These are phyloP conservation scores for Hansenula anomala DNA, from an alignment of 1,139 yeast species.

Conservation along the genomic window DNA sequence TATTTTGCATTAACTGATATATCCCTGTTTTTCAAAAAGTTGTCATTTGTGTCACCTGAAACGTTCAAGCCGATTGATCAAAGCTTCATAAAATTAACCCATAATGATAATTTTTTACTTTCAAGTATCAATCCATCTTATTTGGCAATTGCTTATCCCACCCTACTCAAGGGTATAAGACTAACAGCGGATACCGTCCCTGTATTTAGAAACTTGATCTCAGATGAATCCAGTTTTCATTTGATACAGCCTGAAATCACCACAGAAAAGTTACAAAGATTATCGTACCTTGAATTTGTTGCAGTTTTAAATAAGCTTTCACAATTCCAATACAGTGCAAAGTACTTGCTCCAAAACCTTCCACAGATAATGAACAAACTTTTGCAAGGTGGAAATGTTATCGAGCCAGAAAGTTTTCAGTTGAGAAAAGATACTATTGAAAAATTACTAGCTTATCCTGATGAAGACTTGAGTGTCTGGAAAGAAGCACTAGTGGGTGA, in stretches of 20 bases:
- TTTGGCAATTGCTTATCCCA: conserved; percentile 18
- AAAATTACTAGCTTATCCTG: conserved; percentile 16
- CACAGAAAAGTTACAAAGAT: conserved; percentile 19
- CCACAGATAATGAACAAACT: conserved; percentile 31
- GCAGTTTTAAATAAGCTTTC: conserved; percentile 25
- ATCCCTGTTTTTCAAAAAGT: conserved; percentile 22
- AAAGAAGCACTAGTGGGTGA: conserved; percentile 23
- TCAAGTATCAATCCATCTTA: conserved; percentile 28
- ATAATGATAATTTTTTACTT: conserved; percentile 20
- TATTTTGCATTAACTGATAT: conserved; percentile 24
- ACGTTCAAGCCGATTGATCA: conserved; percentile 21
- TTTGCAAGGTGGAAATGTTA: conserved; percentile 22
- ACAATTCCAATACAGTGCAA: conserved; percentile 19
- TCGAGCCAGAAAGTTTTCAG: conserved; percentile 27
- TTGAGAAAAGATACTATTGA: conserved; percentile 9
- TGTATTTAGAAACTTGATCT: conserved; percentile 24
- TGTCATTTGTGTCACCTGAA: conserved; percentile 22
- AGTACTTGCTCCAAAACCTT: conserved; percentile 20
- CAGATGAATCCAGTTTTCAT: conserved; percentile 19
- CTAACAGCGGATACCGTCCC: conserved; percentile 23
- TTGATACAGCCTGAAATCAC: conserved; percentile 20
- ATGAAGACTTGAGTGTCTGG: conserved; percentile 26
- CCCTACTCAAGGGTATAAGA: conserved; percentile 15
- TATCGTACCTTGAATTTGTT: conserved; percentile 32
- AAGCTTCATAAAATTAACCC: conserved; percentile 18